Base-by-base conservation (phyloP, 2,329 filamentous ascomycete genomes). In the Neonectria neomacrospora region DNA sequence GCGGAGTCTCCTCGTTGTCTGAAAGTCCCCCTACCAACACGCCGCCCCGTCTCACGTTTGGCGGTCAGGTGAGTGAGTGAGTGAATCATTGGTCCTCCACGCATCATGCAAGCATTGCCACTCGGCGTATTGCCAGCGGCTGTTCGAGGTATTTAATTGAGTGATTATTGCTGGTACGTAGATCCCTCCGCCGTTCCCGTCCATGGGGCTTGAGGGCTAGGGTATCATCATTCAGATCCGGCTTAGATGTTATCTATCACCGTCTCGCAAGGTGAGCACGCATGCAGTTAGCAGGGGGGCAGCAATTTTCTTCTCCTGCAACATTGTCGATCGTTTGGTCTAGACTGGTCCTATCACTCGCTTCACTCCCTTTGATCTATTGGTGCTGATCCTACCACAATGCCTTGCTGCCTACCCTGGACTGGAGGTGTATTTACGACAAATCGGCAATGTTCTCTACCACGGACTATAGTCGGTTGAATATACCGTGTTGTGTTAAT, bases 301-400 rank as follows among this genome's bases (percentile, higher is more conserved):
- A 18, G 45, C 28, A 53, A 56, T 42, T 22, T 34, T 55, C 39
- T 9, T 32, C 30, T 48, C 53, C 39, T 56, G 53, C 30, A 22
- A 16, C 23, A 23, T 14, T 61, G 67, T 54, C 59, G 66, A 71
- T 72, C 69, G 54, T 28, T 52, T 28, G 60, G 66, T 69, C 67
- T 67, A 50, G 57, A 53, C 63, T 9, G 44, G 44, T 45, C 28
- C 26, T 16, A 26, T 45, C 47, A 22, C 42, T 41, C 45, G 10
- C 9, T 37, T 20, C 16, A 18, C 14, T 22, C 26, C 37, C 30
- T n/a, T 18, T 20, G 34, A 20, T 34, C 26, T 12, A 20, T 11
- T 9, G 5, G 12, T n/a, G 28, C 28, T 32, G 28, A 50, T 32
- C 47, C n/a, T n/a, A n/a, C n/a, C 14, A 37, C 34, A 37, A 37